Base-by-base conservation (phyloP, 495 filamentous ascomycete genomes). In the Talaromyces adpressus region DNA sequence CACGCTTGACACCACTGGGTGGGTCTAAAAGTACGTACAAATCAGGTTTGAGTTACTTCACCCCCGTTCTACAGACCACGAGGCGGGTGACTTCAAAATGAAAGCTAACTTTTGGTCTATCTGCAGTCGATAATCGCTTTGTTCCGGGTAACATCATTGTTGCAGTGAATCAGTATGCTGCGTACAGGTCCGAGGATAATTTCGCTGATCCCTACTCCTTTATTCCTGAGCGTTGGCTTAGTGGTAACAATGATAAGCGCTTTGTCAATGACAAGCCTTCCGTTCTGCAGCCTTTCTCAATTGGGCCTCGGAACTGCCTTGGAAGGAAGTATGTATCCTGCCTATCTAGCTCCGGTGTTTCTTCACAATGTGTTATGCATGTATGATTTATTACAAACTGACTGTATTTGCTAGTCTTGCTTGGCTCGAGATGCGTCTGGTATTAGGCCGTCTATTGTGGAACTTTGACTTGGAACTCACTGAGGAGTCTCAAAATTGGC, bases 191-290 rank as follows among this genome's bases (percentile, higher is more conserved):
- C 0, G 23, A 64, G 1, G 67, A 64, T 1, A 78, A 75, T 60
- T 81, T 80, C 56, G 62, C 67, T 30, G 68, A 70, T 6, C 75
- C 78, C 0, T 53, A 77, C 20, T 62, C 67, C 1, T 82, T 80
- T 51, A 32, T 69, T 16, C 80, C 80, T 8, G 79, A 82, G 45
- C 73, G 80, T 27, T 83, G 79, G 78, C 69, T 83, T 6, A 73
- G 69, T 7, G 57, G 65, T 12, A 29, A 62, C 63, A n/a, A 56
- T 6, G 67, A 76, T 30, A 4, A 65, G 6, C 64, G 59, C 1
- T 79, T 74, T 23, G 69, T 62, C 1, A 64, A 53, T 0, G 79
- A 83, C 57, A 67, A 68, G 2, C 74, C 69, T 23, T 72, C 77
- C 9, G 71, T 70, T 4, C 61, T 77, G 11, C 74, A 79, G 54